Percentiles rank a stretch among this genome's conserved stretches.
Conservation (phyloP, 495 filamentous ascomycete genomes). For the Penicillium soppii region DNA sequence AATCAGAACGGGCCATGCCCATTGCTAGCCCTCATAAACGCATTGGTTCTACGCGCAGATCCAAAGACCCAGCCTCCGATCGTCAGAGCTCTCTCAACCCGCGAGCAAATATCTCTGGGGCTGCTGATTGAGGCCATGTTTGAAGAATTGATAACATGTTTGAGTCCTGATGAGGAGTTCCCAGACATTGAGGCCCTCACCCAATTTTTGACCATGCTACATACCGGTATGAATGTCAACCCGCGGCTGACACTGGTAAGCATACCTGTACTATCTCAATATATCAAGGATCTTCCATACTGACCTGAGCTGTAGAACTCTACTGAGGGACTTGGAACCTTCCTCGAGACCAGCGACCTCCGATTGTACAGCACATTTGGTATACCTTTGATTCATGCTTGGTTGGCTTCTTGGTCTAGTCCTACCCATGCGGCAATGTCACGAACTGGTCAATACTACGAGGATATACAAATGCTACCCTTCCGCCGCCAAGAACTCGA, state of each 20-base stretch:
- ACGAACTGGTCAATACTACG: constrained; percentile 75
- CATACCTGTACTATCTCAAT: background rate
- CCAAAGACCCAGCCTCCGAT: constrained; percentile 64
- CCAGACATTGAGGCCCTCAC: constrained; percentile 89
- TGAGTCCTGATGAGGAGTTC: constrained; percentile 54
- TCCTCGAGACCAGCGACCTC: constrained; percentile 82
- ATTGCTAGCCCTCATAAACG: constrained; percentile 90
- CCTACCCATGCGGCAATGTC: constrained; percentile 63
- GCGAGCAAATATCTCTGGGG: constrained; percentile 85
- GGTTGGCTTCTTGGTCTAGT: constrained; percentile 70
- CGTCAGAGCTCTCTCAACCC: constrained; percentile 67
- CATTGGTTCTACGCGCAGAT: constrained; percentile 76
- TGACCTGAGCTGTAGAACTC: constrained; percentile 35
- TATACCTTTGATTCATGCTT: constrained; percentile 90
- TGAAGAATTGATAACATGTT: constrained; percentile 80
- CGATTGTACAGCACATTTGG: constrained; percentile 81
- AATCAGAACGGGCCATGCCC: constrained; percentile 95
- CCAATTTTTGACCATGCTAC: constrained; percentile 79
- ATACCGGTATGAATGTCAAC: constrained; percentile 98
- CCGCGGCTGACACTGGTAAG: constrained; percentile 69
- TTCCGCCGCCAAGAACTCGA: constrained; percentile 88
- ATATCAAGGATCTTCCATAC: constrained; percentile 6
- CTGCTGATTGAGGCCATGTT: constrained; percentile 84
- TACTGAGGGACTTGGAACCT: constrained; percentile 61
- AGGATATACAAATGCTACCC: constrained; percentile 83